phyloP scores from a whole-genome alignment of 768 basidiomycete genomes.

The Suillus luteus region DNA sequence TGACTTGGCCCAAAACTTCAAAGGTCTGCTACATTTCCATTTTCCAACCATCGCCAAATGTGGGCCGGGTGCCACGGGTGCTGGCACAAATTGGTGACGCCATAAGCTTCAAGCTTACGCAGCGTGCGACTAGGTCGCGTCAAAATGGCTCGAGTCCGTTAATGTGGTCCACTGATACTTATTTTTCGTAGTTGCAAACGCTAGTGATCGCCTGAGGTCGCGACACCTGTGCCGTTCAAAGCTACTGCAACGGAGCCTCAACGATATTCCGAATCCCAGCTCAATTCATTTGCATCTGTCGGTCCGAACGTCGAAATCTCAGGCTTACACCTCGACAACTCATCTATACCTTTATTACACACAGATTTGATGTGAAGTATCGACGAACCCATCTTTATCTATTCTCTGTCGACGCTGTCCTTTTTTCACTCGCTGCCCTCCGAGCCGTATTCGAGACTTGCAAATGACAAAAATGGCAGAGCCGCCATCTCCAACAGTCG shows the following conservation, averaged over 20 bases:
- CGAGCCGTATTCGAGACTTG: neutral
- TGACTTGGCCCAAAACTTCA: too few relatives aligned
- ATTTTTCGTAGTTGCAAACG: too few relatives aligned
- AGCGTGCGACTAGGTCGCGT: neutral
- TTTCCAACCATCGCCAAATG: too few relatives aligned
- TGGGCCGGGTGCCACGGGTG: neutral
- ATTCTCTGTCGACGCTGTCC: neutral
- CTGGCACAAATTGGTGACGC: neutral
- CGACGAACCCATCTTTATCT: neutral
- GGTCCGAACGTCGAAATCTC: neutral
- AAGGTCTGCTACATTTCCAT: too few relatives aligned
- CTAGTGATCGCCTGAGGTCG: neutral
- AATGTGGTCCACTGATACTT: neutral
- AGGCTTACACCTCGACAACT: neutral
- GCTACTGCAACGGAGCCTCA: neutral
- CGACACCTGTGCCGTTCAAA: neutral
- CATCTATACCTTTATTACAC: neutral
- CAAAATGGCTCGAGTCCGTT: neutral
- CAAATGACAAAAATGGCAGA: constrained; percentile 3
- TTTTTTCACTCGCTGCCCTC: neutral
- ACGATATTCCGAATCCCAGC: neutral
- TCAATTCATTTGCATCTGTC: neutral
- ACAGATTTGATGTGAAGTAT: constrained; percentile 1
- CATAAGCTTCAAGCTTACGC: neutral
- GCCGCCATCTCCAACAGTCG: neutral